phyloP scores from a whole-genome alignment of 495 filamentous ascomycete genomes.

The Hyaloscypha finlandica region DNA sequence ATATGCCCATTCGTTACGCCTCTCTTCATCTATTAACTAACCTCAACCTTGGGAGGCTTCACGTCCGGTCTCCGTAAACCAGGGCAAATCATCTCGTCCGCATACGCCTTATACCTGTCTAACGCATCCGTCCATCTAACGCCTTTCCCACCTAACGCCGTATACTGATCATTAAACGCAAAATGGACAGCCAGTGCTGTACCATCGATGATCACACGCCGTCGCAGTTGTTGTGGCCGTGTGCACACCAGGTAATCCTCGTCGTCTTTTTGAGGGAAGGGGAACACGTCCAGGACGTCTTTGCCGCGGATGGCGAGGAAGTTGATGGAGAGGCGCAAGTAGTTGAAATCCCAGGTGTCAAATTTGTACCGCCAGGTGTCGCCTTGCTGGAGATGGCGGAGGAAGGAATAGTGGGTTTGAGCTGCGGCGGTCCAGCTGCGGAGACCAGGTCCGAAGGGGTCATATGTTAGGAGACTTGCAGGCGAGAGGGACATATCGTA shows the following conservation, averaged over 20 bases:
- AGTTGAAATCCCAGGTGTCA: constrained; percentile 49
- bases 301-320: constrained; percentile 51
- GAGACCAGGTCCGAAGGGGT: constrained; percentile 20
- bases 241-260: constrained; percentile 37
- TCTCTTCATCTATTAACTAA: neutral
- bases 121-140: constrained; percentile 53
- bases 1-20: neutral
- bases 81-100: neutral
- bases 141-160: constrained; percentile 34
- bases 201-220: constrained; percentile 51
- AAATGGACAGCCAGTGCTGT: constrained; percentile 54
- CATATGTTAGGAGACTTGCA: neutral
- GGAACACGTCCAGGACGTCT: constrained; percentile 37
- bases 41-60: neutral
- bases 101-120: constrained; percentile 40
- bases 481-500: neutral
- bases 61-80: neutral
- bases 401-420: constrained; percentile 57
- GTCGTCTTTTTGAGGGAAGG: constrained; percentile 35
- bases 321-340: constrained; percentile 44
- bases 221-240: constrained; percentile 29
- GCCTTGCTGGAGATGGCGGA: constrained; percentile 50
- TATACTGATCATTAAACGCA: constrained; percentile 41
- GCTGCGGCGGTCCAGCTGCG: constrained; percentile 52
- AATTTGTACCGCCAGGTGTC: constrained; percentile 52